These are phyloP conservation scores for Pythium myriotylum DNA, from an alignment of 352 stramenopile species.

Conservation along the genomic window DNA sequence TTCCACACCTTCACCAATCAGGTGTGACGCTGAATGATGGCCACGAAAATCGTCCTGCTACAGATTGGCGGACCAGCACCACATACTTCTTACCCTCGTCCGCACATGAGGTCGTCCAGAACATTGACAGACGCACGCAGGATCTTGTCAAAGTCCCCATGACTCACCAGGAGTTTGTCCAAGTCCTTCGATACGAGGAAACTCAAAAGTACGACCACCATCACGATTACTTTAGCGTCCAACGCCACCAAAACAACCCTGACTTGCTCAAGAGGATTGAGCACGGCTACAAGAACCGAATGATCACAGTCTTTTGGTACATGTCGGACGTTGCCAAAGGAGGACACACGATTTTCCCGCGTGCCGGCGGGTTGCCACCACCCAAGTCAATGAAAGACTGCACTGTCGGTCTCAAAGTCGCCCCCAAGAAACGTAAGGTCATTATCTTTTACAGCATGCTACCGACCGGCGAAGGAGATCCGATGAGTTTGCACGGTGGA, in stretches of 20 bases:
- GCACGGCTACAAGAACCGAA: conserved; percentile 78
- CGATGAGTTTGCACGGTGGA: conserved; percentile 69
- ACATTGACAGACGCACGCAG: conserved; percentile 59
- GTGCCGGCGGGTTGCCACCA: conserved; percentile 42
- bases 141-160: conserved; percentile 67
- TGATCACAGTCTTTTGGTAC: conserved; percentile 88
- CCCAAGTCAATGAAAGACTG: conserved; percentile 62
- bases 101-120: conserved; percentile 37
- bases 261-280: conserved; percentile 55
- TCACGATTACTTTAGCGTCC: conserved; percentile 57
- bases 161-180: conserved; percentile 64
- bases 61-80: conserved; percentile 75
- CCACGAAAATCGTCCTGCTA: conserved; percentile 59
- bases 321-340: conserved; percentile 77
- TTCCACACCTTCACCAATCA: conserved; percentile 58
- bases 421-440: conserved; percentile 73
- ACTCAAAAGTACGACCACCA: conserved; percentile 82
- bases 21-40: conserved; percentile 63
- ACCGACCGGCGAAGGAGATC: conserved; percentile 53
- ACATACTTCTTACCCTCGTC: conserved; percentile 71
- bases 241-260: conserved; percentile 46
- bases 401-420: conserved; percentile 55
- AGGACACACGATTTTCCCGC: conserved; percentile 72
- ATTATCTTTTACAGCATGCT: conserved; percentile 83
- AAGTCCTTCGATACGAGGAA: conserved; percentile 70